These are phyloP conservation scores for Croton laevigatus DNA, from an alignment of 441 rosid genomes.

Conservation along the genomic window DNA sequence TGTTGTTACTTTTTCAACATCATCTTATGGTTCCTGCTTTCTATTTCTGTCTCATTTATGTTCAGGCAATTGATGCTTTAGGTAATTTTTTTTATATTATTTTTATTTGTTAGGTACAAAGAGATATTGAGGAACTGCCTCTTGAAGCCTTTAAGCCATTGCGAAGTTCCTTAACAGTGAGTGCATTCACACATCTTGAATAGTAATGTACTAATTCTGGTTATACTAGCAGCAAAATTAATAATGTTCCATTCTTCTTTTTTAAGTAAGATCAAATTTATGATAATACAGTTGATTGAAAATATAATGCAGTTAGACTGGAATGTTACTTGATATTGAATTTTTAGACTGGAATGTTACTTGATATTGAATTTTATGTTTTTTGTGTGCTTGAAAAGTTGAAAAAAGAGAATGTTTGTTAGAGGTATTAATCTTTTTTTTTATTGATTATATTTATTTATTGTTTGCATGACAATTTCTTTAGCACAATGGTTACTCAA, in stretches of 20 bases:
- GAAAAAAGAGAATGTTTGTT: neutral
- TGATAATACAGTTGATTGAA: neutral
- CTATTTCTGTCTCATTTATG: neutral
- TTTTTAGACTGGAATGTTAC: neutral
- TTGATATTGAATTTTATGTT: neutral
- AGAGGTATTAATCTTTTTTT: neutral
- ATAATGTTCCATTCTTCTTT: neutral
- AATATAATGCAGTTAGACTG: neutral
- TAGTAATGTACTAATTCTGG: slow-evolving; percentile 1
- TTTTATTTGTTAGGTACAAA: slow-evolving; percentile 65
- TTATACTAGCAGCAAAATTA: neutral
- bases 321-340: neutral
- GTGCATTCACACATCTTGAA: slow-evolving; percentile 24
- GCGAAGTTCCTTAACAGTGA: slow-evolving; percentile 79
- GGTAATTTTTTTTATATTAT: neutral
- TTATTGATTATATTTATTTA: neutral
- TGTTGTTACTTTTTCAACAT: slow-evolving; percentile 8
- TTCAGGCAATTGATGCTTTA: slow-evolving; percentile 10
- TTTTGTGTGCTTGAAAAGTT: neutral
- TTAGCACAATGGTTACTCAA: no score
- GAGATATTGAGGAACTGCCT: slow-evolving; percentile 97
- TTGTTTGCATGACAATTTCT: no score
- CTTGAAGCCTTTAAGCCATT: slow-evolving; percentile 87
- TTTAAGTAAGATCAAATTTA: neutral
- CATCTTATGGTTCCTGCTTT: neutral